Evolutionary conservation across 179 eudicot species (phyloP).

Genomic region (Heliamphora pulchella): DNA sequence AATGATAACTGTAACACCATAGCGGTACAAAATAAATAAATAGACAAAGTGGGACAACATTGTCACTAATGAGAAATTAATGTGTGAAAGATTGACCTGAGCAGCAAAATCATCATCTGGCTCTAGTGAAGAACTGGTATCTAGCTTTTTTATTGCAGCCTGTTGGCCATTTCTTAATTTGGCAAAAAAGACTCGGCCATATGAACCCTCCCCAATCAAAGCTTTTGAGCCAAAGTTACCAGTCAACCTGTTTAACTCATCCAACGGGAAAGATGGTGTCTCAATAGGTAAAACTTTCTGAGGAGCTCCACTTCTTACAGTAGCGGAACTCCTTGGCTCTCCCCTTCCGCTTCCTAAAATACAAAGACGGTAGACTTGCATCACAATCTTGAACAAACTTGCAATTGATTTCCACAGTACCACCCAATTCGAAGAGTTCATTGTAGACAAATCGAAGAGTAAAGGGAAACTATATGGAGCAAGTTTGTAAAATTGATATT

Average conservation of each 20-base stretch:
- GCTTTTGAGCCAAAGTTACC: constrained; percentile 56
- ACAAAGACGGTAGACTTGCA: neutral
- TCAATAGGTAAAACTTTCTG: constrained; percentile 60
- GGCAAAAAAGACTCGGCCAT: constrained; percentile 69
- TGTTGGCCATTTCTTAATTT: constrained; percentile 38
- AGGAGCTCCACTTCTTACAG: constrained; percentile 47
- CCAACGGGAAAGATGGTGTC: constrained; percentile 49
- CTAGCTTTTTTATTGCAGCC: constrained; percentile 73
- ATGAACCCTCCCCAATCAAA: constrained; percentile 84
- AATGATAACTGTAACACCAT: constrained; percentile 49
- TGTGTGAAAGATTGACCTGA: constrained; percentile 40
- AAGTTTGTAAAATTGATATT: too few species aligned
- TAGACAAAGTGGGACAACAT: neutral
- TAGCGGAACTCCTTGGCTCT: constrained; percentile 49
- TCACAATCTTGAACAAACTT: too few species aligned
- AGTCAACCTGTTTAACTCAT: constrained; percentile 57
- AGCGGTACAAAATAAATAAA: neutral
- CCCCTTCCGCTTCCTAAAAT: constrained; percentile 49
- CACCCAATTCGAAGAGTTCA: too few species aligned
- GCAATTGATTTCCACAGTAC: too few species aligned
- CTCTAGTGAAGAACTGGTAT: constrained; percentile 53
- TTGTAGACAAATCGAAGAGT: too few species aligned
- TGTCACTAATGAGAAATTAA: neutral
- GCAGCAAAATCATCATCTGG: constrained; percentile 63
- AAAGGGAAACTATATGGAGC: too few species aligned